Base-by-base conservation (phyloP, 208 protist genomes). In the Trypanosoma cruzi region DNA sequence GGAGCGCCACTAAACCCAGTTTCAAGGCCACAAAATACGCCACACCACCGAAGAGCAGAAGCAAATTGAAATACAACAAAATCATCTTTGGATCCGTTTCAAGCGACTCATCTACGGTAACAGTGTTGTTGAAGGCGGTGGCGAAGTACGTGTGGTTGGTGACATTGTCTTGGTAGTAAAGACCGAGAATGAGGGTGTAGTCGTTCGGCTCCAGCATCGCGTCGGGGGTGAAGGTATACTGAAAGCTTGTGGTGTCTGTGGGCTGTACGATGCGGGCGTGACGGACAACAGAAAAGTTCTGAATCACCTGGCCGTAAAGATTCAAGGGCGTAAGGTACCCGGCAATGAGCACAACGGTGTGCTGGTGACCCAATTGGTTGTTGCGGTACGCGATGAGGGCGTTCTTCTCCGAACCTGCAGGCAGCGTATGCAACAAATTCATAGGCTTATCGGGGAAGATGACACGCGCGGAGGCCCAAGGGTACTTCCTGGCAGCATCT, bases 271-370 rank as follows among this genome's bases (percentile, higher is more conserved):
- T 72, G 55, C 90, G 87, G 4, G 76, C 89, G 53, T 96, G 84
- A 49, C 85, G 85, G 24, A 94, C 79, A 44, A 88, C 82, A 10
- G 90, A 95, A 64, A 97, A 97, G 87, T 97, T 97, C 77, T 96
- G 90, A 20, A 96, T 26, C 2, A 87, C 73, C 6, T 66, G 78
- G 49, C 79, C 53, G 68, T 74, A 86, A 29, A 59, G 37, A 46
- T 78, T 64, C 8, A 75, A 50, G 6, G 81, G 83, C 50, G 88
- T 78, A 31, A 96, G 70, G 58, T 85, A 74, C 13, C 75, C 88
- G 13, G 77, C 64, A 4, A 88, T 63, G 40, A 94, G 80, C 18
- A 94, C 66, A 37, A 94, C 70, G 18, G 78, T 68, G 71, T 89
- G 75, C 0, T 73, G 29, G 54, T 54, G 64, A 14, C 49, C 65